Conservation (phyloP, 1,284 basidiomycete species). For the Ceratobasidium sp. region DNA sequence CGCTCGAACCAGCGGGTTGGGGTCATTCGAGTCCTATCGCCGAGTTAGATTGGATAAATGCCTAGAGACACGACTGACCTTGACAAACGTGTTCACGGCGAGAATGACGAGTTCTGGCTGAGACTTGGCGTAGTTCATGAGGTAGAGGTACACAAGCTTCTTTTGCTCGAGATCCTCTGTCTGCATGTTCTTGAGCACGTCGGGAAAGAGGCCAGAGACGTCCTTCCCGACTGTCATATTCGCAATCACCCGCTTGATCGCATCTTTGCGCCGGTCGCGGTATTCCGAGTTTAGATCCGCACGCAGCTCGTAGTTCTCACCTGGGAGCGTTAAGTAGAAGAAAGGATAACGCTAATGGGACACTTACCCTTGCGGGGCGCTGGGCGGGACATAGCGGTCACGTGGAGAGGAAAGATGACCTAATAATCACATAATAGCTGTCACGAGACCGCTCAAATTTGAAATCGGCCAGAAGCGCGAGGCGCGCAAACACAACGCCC, state of each 20-base stretch:
- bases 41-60: neutral
- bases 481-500: conserved; percentile 48
- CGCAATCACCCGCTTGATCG: conserved; percentile 95
- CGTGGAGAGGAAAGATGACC: conserved; percentile 55
- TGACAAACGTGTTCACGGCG: conserved; percentile 98
- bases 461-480: conserved; percentile 76
- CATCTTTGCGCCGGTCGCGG: conserved; percentile 95
- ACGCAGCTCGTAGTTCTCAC: conserved; percentile 95
- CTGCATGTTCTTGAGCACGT: conserved; percentile 99
- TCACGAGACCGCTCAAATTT: conserved; percentile 63
- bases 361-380: conserved; percentile 49
- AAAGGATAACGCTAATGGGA: neutral
- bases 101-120: conserved; percentile 98
- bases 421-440: conserved; percentile 6
- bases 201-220: conserved; percentile 95
- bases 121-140: conserved; percentile 99
- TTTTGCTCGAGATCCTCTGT: conserved; percentile 95
- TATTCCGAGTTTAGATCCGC: conserved; percentile 97
- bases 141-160: conserved; percentile 97
- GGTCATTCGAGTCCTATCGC: conserved; percentile 91
- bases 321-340: conserved; percentile 50
- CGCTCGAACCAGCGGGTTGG: conserved; percentile 95
- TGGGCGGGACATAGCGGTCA: conserved; percentile 43
- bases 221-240: conserved; percentile 98
- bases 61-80: conserved; percentile 54